Percentiles rank a stretch among this genome's conserved stretches.
phyloP scores from a whole-genome alignment of 805 yeast genomes.

The Candida easanensis region DNA sequence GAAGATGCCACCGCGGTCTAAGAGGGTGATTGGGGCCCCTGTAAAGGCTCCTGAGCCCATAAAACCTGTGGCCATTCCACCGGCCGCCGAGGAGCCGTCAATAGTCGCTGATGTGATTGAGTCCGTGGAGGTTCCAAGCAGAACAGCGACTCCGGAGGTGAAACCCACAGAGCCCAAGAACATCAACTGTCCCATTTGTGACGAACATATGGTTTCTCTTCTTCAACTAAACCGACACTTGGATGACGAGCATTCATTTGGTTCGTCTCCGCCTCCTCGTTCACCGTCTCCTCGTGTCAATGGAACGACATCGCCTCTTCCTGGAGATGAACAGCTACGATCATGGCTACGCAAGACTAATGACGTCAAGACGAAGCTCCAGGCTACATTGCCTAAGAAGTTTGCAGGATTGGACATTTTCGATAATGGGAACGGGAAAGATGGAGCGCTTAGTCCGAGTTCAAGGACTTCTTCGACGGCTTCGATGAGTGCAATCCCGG shows the following conservation, averaged over 20 bases:
- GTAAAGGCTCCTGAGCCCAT: background rate
- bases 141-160: constrained; percentile 1
- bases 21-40: constrained; percentile 4
- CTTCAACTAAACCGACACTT: constrained; percentile 63
- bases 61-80: background rate
- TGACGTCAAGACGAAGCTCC: constrained; percentile 37
- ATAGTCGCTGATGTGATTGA: constrained; percentile 15
- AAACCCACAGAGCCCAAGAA: background rate
- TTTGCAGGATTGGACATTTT: constrained; percentile 46
- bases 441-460: constrained; percentile 12
- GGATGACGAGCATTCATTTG: constrained; percentile 59
- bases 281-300: too few species aligned
- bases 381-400: constrained; percentile 34
- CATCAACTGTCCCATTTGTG: constrained; percentile 66
- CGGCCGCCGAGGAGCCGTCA: background rate
- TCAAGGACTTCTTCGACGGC: constrained; percentile 15
- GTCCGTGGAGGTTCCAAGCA: constrained; percentile 7
- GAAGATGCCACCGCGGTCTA: constrained; percentile 8
- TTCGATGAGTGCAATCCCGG: constrained; percentile 15
- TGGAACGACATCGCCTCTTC: constrained; percentile 18
- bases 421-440: constrained; percentile 35
- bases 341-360: constrained; percentile 43
- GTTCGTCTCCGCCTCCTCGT: constrained; percentile 7
- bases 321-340: constrained; percentile 34
- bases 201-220: constrained; percentile 52